Base-by-base conservation (phyloP, 2,329 filamentous ascomycete genomes). In the Nemania sp. region DNA sequence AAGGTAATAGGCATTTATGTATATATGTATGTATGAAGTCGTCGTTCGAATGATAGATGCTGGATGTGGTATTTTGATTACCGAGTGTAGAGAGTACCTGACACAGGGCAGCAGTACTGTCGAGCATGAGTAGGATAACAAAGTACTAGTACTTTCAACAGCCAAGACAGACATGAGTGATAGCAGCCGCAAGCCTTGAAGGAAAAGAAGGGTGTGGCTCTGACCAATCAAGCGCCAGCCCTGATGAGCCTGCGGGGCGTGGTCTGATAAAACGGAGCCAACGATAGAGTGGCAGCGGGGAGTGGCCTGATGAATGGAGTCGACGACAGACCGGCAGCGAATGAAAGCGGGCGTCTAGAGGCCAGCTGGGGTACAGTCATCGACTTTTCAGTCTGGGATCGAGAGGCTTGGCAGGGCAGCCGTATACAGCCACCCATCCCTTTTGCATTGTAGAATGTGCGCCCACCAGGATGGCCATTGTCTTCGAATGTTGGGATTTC, bases 371-470 rank as follows among this genome's bases (percentile, higher is more conserved):
- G 68, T 74, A 64, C 67, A 61, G 72, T 71, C 74, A 77, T 77
- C 75, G 75, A 73, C 70, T 59, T 74, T 76, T 75, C 58, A 68
- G 75, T 66, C 69, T 61, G 70, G 72, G 74, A 77, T 77, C 75
- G 75, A 72, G 62, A 47, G 67, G 71, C 72, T 75, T 75, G 73
- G 71, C 73, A 64, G 57, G 59, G 65, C 69, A 66, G 60, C 52
- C 60, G 63, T 57, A 55, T 64, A 53, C 53, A 52, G 59, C 51
- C 29, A 11, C 52, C n/a, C 59, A 60, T 53, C 51, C 47, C 49
- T 32, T 51, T 26, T 18, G 41, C n/a, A 59, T 26, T 55, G 38
- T 27, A 54, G 53, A 18, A 38, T 22, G 27, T 55, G 41, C 51
- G 57, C 27, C 24, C 20, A 60, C 49, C 45, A 41, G 55, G 52